A percentile compares a stretch with the other conserved stretches of the same genome.
Evolutionary conservation across 441 rosid species (phyloP).

Genomic region (Metrosideros polymorpha): DNA sequence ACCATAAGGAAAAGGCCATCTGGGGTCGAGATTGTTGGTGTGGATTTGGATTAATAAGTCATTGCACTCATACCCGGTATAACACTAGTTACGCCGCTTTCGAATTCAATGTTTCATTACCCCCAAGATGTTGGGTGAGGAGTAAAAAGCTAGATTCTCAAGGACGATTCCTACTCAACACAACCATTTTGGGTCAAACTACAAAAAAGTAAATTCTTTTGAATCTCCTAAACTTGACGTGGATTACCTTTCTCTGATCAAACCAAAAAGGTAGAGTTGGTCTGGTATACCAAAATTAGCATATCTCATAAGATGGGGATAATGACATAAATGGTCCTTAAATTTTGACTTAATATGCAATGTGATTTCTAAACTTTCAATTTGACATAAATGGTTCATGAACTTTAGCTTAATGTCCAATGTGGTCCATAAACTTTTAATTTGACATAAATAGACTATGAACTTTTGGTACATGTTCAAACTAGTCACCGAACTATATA

Average conservation of each 20-base stretch:
- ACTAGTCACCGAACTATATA: too few relatives aligned
- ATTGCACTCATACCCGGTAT: background rate
- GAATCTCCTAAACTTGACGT: background rate
- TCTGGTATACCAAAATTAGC: background rate
- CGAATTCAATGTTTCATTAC: background rate
- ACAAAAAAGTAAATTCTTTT: too few relatives aligned
- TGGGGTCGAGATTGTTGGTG: background rate
- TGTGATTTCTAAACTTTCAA: too few relatives aligned
- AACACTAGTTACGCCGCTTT: background rate
- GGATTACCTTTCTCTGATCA: background rate
- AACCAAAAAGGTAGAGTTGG: background rate
- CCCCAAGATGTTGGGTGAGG: background rate
- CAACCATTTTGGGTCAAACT: background rate
- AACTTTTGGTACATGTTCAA: too few relatives aligned
- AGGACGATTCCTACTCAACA: background rate
- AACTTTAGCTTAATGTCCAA: too few relatives aligned
- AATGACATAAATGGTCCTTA: too few relatives aligned
- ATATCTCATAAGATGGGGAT: too few relatives aligned
- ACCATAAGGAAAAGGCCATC: background rate
- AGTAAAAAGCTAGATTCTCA: background rate
- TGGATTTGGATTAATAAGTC: background rate
- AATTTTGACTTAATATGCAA: too few relatives aligned
- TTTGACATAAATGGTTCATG: too few relatives aligned
- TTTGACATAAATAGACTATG: too few relatives aligned
- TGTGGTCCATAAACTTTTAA: too few relatives aligned